Conservation (phyloP, 2,329 filamentous ascomycete species). For the Pseudogymnoascus sp. region DNA sequence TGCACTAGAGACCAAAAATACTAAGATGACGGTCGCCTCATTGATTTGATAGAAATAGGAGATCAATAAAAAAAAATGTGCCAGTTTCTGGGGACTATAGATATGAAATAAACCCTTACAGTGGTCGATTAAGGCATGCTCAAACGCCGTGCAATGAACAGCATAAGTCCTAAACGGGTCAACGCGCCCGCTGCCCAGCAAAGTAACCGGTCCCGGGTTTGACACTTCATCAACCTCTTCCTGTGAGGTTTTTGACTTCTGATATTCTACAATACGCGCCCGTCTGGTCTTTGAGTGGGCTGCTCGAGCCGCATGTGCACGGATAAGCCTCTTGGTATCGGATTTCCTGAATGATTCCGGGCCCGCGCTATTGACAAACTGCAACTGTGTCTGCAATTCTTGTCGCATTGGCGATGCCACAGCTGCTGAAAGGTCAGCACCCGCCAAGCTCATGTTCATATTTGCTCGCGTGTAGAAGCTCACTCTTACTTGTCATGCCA, state of each 20-base stretch:
- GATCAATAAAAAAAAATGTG: not conserved
- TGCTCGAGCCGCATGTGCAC: not conserved
- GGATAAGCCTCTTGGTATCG: not conserved
- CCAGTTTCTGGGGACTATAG: not conserved
- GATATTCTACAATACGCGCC: not conserved
- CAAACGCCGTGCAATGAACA: not conserved
- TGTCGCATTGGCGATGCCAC: not conserved
- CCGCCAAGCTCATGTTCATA: not conserved
- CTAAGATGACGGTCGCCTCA: no score
- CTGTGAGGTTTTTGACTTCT: not conserved
- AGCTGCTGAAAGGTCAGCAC: not conserved
- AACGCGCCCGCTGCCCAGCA: not conserved
- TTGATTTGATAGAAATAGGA: no score
- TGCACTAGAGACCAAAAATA: not conserved
- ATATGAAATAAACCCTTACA: not conserved
- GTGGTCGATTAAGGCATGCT: not conserved
- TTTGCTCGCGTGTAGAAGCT: not conserved
- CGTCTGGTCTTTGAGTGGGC: not conserved
- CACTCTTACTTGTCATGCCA: not conserved
- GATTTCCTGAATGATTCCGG: not conserved
- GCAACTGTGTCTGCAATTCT: not conserved
- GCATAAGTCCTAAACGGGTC: not conserved
- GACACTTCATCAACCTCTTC: not conserved
- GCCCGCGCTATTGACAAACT: not conserved
- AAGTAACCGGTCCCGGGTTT: not conserved